Evolutionary conservation across 1,284 basidiomycete genomes (phyloP).

Genomic region (Ganoderma lucidum): DNA sequence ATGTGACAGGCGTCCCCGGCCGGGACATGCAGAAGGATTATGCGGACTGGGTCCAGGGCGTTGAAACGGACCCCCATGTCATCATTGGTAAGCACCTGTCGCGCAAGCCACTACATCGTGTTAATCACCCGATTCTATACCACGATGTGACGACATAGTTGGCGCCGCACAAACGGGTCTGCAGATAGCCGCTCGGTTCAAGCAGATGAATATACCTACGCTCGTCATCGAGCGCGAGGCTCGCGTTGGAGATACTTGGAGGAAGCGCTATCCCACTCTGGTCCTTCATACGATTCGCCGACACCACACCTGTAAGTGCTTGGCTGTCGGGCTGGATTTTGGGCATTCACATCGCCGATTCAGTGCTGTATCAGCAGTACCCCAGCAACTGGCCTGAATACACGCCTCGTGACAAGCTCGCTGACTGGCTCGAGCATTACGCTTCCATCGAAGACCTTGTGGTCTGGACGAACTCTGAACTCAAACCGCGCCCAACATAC

Average conservation of each 20-base stretch:
- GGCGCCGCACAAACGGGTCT: constrained; percentile 65
- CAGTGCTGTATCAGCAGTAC: constrained; percentile 49
- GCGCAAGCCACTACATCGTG: no score
- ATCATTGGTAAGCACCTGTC: neutral
- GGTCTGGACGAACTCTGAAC: constrained; percentile 65
- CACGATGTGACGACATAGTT: constrained; percentile 40
- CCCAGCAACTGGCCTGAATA: constrained; percentile 42
- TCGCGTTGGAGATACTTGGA: constrained; percentile 62
- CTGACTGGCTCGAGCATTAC: constrained; percentile 72
- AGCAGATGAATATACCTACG: constrained; percentile 55
- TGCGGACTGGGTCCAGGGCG: constrained; percentile 22
- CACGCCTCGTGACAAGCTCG: constrained; percentile 50
- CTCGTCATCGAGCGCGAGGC: constrained; percentile 56
- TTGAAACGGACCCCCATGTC: constrained; percentile 31
- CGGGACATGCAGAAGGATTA: constrained; percentile 27
- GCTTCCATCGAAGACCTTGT: constrained; percentile 67
- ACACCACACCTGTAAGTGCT: constrained; percentile 45
- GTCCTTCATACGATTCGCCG: constrained; percentile 52
- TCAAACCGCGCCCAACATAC: constrained; percentile 43
- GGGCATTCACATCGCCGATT: neutral
- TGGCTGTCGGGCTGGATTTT: neutral
- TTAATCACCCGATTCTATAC: neutral
- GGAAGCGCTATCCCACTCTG: constrained; percentile 57
- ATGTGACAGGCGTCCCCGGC: constrained; percentile 23
- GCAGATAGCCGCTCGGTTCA: constrained; percentile 57